Conservation (phyloP, 257 asterid genomes). For the Fraxinus pennsylvanica region DNA sequence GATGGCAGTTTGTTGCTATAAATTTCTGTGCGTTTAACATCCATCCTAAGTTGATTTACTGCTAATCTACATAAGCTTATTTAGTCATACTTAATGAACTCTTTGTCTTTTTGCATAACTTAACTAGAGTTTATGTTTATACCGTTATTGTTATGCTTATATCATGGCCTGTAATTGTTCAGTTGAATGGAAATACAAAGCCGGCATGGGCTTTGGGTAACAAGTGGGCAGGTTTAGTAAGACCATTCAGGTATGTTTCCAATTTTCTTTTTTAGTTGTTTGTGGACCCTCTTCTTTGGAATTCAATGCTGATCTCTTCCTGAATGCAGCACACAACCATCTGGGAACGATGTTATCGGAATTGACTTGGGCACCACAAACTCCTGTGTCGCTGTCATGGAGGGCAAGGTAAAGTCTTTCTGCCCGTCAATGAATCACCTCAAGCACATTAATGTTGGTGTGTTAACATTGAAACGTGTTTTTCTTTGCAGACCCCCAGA, state of each 20-base stretch:
- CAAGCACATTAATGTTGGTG: not conserved
- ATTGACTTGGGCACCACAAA: constrained; percentile 32
- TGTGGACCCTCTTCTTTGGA: not conserved
- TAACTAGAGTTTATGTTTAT: no score
- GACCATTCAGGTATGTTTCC: not conserved
- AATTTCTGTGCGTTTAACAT: no score
- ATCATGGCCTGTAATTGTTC: not conserved
- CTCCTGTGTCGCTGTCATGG: constrained; percentile 31
- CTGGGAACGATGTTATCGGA: constrained; percentile 26
- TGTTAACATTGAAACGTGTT: not conserved
- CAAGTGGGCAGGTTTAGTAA: not conserved
- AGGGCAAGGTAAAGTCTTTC: constrained; percentile 20
- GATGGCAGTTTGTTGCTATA: no score
- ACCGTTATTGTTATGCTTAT: not conserved
- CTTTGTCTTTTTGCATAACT: no score
- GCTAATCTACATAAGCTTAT: no score
- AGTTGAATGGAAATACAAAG: not conserved
- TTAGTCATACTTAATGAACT: no score
- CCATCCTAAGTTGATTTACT: no score
- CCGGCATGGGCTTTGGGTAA: not conserved
- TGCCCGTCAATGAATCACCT: not conserved
- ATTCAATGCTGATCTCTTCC: not conserved
- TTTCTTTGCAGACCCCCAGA: constrained; percentile 10
- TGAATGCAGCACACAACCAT: constrained; percentile 13
- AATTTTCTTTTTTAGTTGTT: not conserved